These are phyloP conservation scores for Stropharia rugosoannulata DNA, from an alignment of 768 basidiomycete species.

Conservation along the genomic window DNA sequence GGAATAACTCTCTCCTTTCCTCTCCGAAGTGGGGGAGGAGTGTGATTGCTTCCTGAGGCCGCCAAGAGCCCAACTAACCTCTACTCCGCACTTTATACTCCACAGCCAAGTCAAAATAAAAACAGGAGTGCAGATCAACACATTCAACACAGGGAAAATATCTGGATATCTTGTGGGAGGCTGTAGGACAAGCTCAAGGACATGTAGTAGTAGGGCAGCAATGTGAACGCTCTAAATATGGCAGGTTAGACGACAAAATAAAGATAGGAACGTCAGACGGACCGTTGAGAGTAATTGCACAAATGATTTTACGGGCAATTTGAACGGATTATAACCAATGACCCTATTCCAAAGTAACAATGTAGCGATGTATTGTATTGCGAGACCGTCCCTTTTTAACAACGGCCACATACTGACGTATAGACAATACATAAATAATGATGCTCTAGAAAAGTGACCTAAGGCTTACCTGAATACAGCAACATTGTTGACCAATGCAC, in stretches of 20 bases:
- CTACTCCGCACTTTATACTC: slow-evolving; percentile 80
- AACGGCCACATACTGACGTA: slow-evolving; percentile 86
- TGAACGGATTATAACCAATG: slow-evolving; percentile 75
- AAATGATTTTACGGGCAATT: slow-evolving; percentile 42
- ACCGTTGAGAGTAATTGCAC: slow-evolving; percentile 57
- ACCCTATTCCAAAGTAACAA: slow-evolving; percentile 79
- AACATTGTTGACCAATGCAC: slow-evolving; percentile 76
- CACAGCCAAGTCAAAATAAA: slow-evolving; percentile 87
- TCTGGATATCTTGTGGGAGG: slow-evolving; percentile 84
- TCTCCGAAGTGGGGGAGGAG: slow-evolving; percentile 2
- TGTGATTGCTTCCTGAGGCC: slow-evolving; percentile 37
- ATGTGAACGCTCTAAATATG: slow-evolving; percentile 51
- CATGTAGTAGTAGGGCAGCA: slow-evolving; percentile 54
- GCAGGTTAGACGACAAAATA: background rate
- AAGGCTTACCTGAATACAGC: slow-evolving; percentile 79
- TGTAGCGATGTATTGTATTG: slow-evolving; percentile 68
- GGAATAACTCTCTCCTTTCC: slow-evolving; percentile 12
- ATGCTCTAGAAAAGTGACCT: background rate
- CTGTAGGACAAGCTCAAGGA: slow-evolving; percentile 56
- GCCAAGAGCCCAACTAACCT: slow-evolving; percentile 78
- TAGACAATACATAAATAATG: slow-evolving; percentile 1
- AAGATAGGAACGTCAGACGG: slow-evolving; percentile 15
- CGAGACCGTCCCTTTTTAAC: slow-evolving; percentile 75
- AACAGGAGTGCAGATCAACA: slow-evolving; percentile 75
- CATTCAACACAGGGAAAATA: slow-evolving; percentile 82